Evolutionary conservation across 768 basidiomycete genomes (phyloP).

Genomic region (Calvatia gigantea): DNA sequence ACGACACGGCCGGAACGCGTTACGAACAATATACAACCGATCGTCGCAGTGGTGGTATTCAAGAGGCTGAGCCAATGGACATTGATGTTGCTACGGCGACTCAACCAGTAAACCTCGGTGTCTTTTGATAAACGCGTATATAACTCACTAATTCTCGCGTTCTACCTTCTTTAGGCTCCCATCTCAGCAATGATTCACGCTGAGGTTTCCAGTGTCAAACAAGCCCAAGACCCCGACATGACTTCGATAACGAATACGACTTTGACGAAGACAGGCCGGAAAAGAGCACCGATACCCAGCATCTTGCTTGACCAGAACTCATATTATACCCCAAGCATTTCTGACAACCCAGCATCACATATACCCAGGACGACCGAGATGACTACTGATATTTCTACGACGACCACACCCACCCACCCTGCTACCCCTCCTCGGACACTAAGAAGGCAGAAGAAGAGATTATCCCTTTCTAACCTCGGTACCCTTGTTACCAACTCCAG

Average conservation of each 20-base stretch:
- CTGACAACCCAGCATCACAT: background rate
- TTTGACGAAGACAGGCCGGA: background rate
- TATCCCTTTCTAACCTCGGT: background rate
- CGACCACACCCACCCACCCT: background rate
- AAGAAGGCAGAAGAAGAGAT: constrained; percentile 9
- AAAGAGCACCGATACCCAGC: constrained; percentile 10
- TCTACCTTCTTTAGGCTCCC: background rate
- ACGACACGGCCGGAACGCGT: background rate
- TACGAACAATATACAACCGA: background rate
- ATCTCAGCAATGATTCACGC: background rate
- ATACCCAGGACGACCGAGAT: background rate
- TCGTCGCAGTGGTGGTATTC: background rate
- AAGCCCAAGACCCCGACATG: background rate
- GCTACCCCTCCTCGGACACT: background rate
- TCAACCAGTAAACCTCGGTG: background rate
- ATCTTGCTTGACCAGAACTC: constrained; percentile 2
- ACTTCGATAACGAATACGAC: background rate
- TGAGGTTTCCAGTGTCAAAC: background rate
- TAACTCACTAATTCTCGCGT: background rate
- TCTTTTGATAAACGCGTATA: background rate
- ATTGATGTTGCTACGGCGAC: constrained; percentile 6
- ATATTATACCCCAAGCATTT: background rate
- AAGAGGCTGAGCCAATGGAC: background rate
- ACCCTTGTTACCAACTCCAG: background rate
- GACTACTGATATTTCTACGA: background rate